These are phyloP conservation scores for Reticulascus tulasneorum DNA, from an alignment of 2,329 filamentous ascomycete species.

Conservation along the genomic window DNA sequence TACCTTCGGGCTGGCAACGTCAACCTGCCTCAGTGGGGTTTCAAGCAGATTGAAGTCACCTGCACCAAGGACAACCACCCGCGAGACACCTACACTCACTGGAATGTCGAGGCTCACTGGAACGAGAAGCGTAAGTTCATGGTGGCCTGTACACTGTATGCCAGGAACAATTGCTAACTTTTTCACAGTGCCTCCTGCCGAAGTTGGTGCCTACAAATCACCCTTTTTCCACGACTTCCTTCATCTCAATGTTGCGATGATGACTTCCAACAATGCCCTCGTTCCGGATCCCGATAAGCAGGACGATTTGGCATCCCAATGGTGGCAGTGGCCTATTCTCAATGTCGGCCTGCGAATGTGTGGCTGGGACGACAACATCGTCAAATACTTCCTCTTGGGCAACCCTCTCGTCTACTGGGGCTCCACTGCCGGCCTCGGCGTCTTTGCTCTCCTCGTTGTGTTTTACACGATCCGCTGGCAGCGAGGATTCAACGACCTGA, in stretches of 20 bases:
- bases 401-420: constrained; percentile 97
- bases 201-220: constrained; percentile 90
- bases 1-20: constrained; percentile 94
- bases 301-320: constrained; percentile 91
- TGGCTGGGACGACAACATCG: constrained; percentile 89
- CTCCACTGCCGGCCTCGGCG: constrained; percentile 72
- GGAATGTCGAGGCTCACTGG: constrained; percentile 94
- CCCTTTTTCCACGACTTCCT: constrained; percentile 98
- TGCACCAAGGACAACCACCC: constrained; percentile 93
- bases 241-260: constrained; percentile 98
- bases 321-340: constrained; percentile 98
- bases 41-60: constrained; percentile 98
- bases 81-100: constrained; percentile 91
- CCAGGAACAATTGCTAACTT: constrained; percentile 25
- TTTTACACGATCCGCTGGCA: constrained; percentile 97
- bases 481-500: constrained; percentile 84
- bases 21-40: constrained; percentile 97
- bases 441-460: constrained; percentile 66
- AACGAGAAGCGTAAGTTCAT: constrained; percentile 83
- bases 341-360: constrained; percentile 97
- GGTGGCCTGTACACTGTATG: background rate
- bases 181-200: constrained; percentile 70
- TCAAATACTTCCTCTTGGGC: constrained; percentile 98
- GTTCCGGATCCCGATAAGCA: constrained; percentile 98
- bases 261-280: constrained; percentile 98